phyloP scores from a whole-genome alignment of 768 basidiomycete genomes.

The Rhizopogon roseolus region DNA sequence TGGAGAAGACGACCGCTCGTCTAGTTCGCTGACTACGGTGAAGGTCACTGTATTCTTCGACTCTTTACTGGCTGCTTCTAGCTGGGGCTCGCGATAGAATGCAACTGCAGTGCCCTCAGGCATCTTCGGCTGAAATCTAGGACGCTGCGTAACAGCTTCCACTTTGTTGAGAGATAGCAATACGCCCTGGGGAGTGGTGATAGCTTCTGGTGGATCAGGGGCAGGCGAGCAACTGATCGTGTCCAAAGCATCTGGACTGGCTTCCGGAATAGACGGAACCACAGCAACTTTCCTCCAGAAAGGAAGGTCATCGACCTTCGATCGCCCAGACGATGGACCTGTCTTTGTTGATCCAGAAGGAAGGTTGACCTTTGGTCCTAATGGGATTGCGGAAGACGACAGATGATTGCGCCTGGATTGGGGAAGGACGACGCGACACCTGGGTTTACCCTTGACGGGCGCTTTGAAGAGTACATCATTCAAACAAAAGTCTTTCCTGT shows the following conservation, averaged over 20 bases:
- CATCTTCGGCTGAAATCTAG: constrained; percentile 63
- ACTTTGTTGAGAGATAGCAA: constrained; percentile 11
- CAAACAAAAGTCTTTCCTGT: constrained; percentile 51
- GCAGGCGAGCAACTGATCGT: constrained; percentile 67
- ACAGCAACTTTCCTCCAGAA: constrained; percentile 34
- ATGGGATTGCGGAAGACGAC: constrained; percentile 3
- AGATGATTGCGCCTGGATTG: constrained; percentile 4
- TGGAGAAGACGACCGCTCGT: constrained; percentile 21
- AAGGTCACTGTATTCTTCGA: constrained; percentile 58
- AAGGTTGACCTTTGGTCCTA: constrained; percentile 34
- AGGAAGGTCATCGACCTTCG: constrained; percentile 28
- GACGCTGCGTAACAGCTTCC: constrained; percentile 30
- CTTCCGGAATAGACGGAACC: constrained; percentile 9
- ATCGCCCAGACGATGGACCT: constrained; percentile 17
- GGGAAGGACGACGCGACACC: constrained; percentile 35
- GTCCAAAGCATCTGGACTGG: constrained; percentile 31
- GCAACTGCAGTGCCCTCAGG: constrained; percentile 69
- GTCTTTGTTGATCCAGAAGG: constrained; percentile 23
- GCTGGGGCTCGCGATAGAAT: constrained; percentile 63
- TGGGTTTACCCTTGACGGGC: constrained; percentile 25
- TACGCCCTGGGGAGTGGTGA: constrained; percentile 31
- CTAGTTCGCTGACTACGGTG: constrained; percentile 76
- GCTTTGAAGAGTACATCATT: constrained; percentile 62
- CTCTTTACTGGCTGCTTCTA: constrained; percentile 45
- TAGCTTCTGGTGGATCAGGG: constrained; percentile 34